phyloP scores from a whole-genome alignment of 345 rosid genomes.

The Kernera saxatilis region DNA sequence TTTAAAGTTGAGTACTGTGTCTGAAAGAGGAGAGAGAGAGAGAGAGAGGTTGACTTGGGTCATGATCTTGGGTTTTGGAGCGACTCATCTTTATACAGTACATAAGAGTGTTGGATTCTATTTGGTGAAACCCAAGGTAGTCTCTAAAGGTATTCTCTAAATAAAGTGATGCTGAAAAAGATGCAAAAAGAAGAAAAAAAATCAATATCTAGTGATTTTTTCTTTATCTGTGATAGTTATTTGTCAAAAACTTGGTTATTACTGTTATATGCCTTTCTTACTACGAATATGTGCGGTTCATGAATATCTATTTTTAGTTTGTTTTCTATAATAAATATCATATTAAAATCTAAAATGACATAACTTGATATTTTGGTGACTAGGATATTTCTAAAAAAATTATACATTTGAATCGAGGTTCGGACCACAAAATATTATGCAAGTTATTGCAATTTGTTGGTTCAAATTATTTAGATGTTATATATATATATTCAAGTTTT shows the following conservation, averaged over 20 bases:
- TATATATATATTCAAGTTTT: too few species aligned
- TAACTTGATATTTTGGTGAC: neutral
- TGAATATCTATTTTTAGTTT: neutral
- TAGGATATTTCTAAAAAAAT: neutral
- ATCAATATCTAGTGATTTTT: neutral
- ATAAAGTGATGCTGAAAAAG: conserved; percentile 10
- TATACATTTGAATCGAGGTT: neutral
- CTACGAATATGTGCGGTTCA: neutral
- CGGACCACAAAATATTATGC: neutral
- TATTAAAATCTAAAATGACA: neutral
- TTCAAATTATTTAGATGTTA: too few species aligned
- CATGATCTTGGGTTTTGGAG: conserved; percentile 32
- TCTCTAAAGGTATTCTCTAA: too few species aligned
- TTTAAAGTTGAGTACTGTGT: conserved; percentile 27
- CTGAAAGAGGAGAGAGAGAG: conserved; percentile 9
- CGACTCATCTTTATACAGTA: conserved; percentile 18
- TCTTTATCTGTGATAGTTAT: neutral
- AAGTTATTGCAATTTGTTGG: too few species aligned
- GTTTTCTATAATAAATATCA: neutral
- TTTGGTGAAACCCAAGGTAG: conserved; percentile 25
- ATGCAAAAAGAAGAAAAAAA: conserved; percentile 10
- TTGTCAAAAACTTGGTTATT: neutral
- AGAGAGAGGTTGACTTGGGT: conserved; percentile 30
- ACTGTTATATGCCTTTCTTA: neutral
- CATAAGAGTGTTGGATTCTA: conserved; percentile 27